These are phyloP conservation scores for Chlamydomonas schloesseri DNA, from an alignment of 139 green algal species.

Conservation along the genomic window DNA sequence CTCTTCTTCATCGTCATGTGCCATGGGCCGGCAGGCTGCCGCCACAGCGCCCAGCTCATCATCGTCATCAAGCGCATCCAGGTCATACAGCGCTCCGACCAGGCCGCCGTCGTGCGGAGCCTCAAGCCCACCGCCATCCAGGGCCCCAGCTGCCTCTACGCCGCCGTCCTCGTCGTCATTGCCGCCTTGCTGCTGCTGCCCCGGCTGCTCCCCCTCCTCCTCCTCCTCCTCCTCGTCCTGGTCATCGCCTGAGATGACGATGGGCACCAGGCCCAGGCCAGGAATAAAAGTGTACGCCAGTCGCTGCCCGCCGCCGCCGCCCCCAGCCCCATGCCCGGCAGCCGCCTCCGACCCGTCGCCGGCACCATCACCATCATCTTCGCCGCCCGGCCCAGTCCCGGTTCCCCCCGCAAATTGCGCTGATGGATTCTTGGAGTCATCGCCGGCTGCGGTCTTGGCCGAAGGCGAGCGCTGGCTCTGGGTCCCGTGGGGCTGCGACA, in stretches of 20 bases:
- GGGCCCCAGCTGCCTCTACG: not conserved
- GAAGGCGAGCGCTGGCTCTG: not conserved
- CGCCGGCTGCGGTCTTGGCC: not conserved
- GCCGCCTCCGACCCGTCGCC: not conserved
- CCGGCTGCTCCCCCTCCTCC: not conserved
- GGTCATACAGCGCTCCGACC: too few species aligned
- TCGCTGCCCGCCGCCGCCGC: not conserved
- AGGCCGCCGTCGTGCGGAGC: too few species aligned
- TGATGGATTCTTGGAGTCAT: too few species aligned
- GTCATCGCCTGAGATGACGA: not conserved
- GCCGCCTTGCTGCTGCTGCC: not conserved
- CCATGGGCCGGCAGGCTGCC: not conserved
- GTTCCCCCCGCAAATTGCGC: too few species aligned
- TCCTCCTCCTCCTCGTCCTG: not conserved
- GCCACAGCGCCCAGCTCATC: not conserved
- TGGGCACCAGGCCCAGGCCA: slow-evolving; percentile 17
- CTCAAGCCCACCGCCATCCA: not conserved
- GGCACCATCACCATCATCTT: not conserved
- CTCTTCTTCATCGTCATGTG: not conserved
- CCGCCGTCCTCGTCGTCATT: not conserved
- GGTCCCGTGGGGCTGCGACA: not conserved
- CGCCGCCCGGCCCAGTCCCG: not conserved
- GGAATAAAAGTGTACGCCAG: slow-evolving; percentile 35
- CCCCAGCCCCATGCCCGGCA: not conserved
- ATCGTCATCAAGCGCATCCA: not conserved